Base-by-base conservation (phyloP, 352 stramenopile genomes). In the Nothophytophthora sp. region DNA sequence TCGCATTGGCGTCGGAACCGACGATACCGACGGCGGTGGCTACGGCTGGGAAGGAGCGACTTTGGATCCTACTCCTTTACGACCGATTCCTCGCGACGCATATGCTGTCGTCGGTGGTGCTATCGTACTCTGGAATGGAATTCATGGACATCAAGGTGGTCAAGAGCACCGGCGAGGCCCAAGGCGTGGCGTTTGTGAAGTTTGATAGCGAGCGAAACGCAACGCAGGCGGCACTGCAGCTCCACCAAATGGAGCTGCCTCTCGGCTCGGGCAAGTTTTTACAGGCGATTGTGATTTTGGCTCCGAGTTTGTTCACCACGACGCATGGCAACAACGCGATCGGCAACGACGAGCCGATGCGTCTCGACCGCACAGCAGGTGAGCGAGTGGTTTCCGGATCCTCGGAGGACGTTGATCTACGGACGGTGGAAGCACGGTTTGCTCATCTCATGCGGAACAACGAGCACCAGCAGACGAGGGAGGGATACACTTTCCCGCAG, bases 101-200 rank as follows among this genome's bases (percentile, higher is more conserved):
- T 30, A 56, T 78, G 18, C 66, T 95, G 20, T 92, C 84, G 5
- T 76, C 73, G 0, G 70, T 69, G 27, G 79, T 85, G 16, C 81
- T 80, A 1, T 54, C 56, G 1, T 88, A 73, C 23, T 45, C 59
- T 12, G 82, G 82, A 1, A 91, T 95, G 80, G 70, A 92, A 45
- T 90, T 88, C 36, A 68, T 95, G 45, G 81, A 95, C 41, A 90
- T 95, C 44, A 89, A 91, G 35, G 60, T 91, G 13, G 69, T 76
- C 16, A 79, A 71, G 39, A 87, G 69, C 38, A 86, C 73, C 0
- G 73, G 76, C 0, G 71, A 86, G 37, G 63, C 77, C 1, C 81
- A 92, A 53, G 79, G 80, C 19, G 70, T 92, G 10, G 80, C 79
- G 2, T 92, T 90, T 44, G 78, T 83, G 15, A 90, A 88, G 45